Evolutionary conservation across 768 basidiomycete genomes (phyloP), one percentile per base, ranked within the genome.

Genomic region (Suillus occidentalis): DNA sequence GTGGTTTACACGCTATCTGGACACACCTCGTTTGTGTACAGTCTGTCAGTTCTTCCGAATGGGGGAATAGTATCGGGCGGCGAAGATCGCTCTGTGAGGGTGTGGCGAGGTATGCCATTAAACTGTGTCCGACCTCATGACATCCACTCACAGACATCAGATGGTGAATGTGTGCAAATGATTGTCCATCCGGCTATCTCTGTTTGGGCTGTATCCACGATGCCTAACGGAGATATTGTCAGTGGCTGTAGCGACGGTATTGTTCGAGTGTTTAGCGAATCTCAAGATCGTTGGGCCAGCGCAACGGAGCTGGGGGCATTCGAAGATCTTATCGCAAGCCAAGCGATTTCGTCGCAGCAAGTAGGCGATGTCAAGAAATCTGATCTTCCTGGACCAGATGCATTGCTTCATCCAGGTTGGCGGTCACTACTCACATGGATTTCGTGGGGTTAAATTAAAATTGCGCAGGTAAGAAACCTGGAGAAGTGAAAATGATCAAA

Each of bases 21-120:
- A 1, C 97, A 99, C 75, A 97, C 95, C 2, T 97, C 95, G 25
- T 99, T 98, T 75, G 94, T 99, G 16, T 99, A 99, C 79, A 90
- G 91, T 63, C 76, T 99, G 16, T 86, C 92, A 0, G 85, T 92
- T 22, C 83, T 98, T 22, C 90, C 95, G 2, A 87, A 79, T 66
- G 92, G 96, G 22, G 88, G 90, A 68, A 83, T 95, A 25, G 88
- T 97, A 9, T 94, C 92, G n/a, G 87, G 89, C 42, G 95, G 97
- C 8, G 97, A 99, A 79, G 97, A 99, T 76, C 89, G 97, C 57
- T 91, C 91, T 4, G 87, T 97, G 59, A 85, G 97, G 25, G 82
- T 99, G 42, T 99, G 97, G 97, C 85, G 85, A 78, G 92, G 92
- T 91, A 70, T 65, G 85, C 76, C 16, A 43, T 39, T 52, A 6